Percentiles rank a stretch among this genome's conserved stretches.
Conservation (phyloP, 2,329 filamentous ascomycete genomes). For the Pyrenochaeta sp. region DNA sequence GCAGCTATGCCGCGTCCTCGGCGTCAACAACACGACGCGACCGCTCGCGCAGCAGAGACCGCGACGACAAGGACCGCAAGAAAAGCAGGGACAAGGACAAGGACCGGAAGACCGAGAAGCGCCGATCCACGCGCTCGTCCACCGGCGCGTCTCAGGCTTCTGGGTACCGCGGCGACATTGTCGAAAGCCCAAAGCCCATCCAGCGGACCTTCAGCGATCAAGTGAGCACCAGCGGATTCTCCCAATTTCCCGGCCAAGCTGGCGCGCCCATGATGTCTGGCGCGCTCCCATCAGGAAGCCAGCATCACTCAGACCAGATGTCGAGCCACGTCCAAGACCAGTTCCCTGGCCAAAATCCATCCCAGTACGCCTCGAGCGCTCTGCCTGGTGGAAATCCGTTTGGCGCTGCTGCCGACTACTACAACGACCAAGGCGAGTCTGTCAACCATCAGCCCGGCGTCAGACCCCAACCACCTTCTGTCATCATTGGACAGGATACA, state of each 20-base stretch:
- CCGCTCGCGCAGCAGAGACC: constrained; percentile 38
- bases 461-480: constrained; percentile 59
- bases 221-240: constrained; percentile 39
- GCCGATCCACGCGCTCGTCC: constrained; percentile 38
- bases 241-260: constrained; percentile 45
- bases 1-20: constrained; percentile 41
- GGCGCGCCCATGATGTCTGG: constrained; percentile 46
- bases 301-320: constrained; percentile 33
- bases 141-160: constrained; percentile 35
- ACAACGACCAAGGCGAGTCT: constrained; percentile 68
- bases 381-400: constrained; percentile 51
- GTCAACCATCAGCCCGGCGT: constrained; percentile 67
- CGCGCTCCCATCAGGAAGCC: constrained; percentile 36
- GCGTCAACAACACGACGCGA: constrained; percentile 35
- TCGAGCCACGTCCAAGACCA: constrained; percentile 62
- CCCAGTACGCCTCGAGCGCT: constrained; percentile 55
- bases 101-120: constrained; percentile 37
- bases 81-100: constrained; percentile 33
- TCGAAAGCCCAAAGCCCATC: constrained; percentile 34
- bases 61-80: constrained; percentile 40
- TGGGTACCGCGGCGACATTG: constrained; percentile 41
- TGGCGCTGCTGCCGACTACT: constrained; percentile 68
- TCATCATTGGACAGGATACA: constrained; percentile 61
- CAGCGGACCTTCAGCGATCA: constrained; percentile 39
- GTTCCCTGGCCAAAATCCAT: constrained; percentile 66